These are phyloP conservation scores for Agaricus sinodeliciosus DNA, from an alignment of 768 basidiomycete genomes.

Conservation along the genomic window DNA sequence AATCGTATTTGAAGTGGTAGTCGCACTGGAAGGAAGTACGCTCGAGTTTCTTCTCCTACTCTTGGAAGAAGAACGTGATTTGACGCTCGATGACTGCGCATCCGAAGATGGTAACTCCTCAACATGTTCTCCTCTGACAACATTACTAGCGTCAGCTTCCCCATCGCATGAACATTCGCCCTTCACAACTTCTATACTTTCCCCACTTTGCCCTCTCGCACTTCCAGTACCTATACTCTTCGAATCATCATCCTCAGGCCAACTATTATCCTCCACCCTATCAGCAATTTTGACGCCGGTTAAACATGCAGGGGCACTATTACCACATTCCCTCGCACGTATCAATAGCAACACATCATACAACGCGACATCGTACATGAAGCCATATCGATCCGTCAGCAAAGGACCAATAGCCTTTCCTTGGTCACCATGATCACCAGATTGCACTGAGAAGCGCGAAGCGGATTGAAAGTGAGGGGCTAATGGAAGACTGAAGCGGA, in stretches of 20 bases:
- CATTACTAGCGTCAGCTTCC: constrained; percentile 18
- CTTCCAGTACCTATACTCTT: constrained; percentile 20
- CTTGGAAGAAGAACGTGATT: constrained; percentile 47
- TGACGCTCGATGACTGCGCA: constrained; percentile 24
- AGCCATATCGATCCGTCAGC: constrained; percentile 84
- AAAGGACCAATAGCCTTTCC: constrained; percentile 36
- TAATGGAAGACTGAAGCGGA: constrained; percentile 39
- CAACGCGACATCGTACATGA: constrained; percentile 80
- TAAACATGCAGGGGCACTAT: constrained; percentile 75
- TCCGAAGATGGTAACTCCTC: constrained; percentile 11
- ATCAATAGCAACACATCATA: constrained; percentile 76
- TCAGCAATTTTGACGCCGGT: constrained; percentile 88
- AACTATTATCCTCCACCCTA: constrained; percentile 69
- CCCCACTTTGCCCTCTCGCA: constrained; percentile 15
- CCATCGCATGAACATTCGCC: constrained; percentile 39
- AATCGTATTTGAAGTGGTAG: constrained; percentile 25
- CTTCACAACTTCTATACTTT: constrained; percentile 39
- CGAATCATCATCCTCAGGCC: constrained; percentile 58
- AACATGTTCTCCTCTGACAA: constrained; percentile 9
- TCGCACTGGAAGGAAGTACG: constrained; percentile 16
- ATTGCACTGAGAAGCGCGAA: constrained; percentile 30
- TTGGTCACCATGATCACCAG: constrained; percentile 27
- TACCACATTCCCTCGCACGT: constrained; percentile 64
- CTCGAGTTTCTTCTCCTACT: constrained; percentile 41
- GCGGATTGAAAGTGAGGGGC: constrained; percentile 45